Evolutionary conservation across 1,284 basidiomycete genomes (phyloP).

Genomic region (Melampsora americana): DNA sequence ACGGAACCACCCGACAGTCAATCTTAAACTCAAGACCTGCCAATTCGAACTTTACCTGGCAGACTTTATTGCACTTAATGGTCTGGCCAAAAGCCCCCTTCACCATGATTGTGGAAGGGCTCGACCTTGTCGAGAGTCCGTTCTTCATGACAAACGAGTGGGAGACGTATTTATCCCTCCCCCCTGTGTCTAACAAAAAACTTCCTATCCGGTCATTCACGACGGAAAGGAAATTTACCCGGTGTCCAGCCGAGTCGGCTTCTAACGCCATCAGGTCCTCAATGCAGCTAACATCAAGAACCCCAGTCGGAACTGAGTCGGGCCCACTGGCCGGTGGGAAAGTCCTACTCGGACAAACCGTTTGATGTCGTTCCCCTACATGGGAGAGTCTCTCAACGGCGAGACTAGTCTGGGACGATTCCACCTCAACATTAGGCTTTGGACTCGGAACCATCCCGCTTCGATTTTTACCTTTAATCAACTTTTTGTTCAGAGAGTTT

Average conservation of each 20-base stretch:
- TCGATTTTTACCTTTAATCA: too few relatives aligned
- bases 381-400: too few relatives aligned
- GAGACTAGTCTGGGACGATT: too few relatives aligned
- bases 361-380: too few relatives aligned
- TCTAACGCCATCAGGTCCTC: not conserved
- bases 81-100: not conserved
- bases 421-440: too few relatives aligned
- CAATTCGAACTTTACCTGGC: not conserved
- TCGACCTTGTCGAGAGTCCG: not conserved
- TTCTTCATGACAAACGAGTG: not conserved
- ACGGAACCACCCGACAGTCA: constrained; percentile 3
- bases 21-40: not conserved
- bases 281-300: too few relatives aligned
- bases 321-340: not conserved
- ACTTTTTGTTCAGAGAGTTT: too few relatives aligned
- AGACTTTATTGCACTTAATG: not conserved
- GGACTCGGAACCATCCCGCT: too few relatives aligned
- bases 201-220: not conserved
- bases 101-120: not conserved
- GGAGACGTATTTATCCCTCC: not conserved
- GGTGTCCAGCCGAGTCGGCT: not conserved
- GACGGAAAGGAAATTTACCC: not conserved
- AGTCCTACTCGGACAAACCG: too few relatives aligned
- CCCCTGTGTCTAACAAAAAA: too few relatives aligned
- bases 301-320: not conserved